Evolutionary conservation across 2,329 filamentous ascomycete species (phyloP), one percentile per base, ranked within the genome.

Genomic region (Penicillium sp.): DNA sequence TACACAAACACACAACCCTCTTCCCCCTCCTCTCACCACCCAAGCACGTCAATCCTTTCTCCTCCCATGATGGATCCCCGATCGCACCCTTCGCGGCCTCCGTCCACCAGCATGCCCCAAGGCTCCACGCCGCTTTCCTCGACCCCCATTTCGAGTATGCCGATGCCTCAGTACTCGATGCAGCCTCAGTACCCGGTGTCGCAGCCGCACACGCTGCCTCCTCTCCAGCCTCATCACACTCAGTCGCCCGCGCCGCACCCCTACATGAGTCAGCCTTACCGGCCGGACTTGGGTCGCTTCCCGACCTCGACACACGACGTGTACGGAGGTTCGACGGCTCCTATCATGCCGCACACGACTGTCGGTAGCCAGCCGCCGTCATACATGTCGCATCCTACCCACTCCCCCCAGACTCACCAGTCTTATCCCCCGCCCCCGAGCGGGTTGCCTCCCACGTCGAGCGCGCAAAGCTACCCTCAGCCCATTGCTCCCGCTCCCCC

Each of bases 401-500:
- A 67, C 45, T 68, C 69, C 57, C 62, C 62, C 49, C 72, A 74
- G 60, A 64, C 61, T 41, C 73, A 74, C 58, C 71, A 71, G 52
- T 70, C 68, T 46, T 75, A 70, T 47, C 72, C 71, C 51, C 69
- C 72, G 28, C 70, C 70, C 36, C 67, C 69, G 36, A 71, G 63
- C 45, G 86, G 88, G 81, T 80, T 89, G 76, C 81, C 85, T 43
- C 85, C 88, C 70, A 75, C 85, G 23, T 85, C 85, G 10, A 81
- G 82, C 44, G 79, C 86, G 42, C 81, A 85, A 62, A 84, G 85
- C 49, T 88, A 90, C 69, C 87, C 86, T 42, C 87, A 90, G 72
- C 85, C 86, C 31, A 89, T 90, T 66, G 88, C 88, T 41, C 87
- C 88, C 15, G 88, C 88, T 39, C 87, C 87, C 39, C 75, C 75